Conservation (phyloP, 306 rosid genomes). For the Ormosia semicastrata region DNA sequence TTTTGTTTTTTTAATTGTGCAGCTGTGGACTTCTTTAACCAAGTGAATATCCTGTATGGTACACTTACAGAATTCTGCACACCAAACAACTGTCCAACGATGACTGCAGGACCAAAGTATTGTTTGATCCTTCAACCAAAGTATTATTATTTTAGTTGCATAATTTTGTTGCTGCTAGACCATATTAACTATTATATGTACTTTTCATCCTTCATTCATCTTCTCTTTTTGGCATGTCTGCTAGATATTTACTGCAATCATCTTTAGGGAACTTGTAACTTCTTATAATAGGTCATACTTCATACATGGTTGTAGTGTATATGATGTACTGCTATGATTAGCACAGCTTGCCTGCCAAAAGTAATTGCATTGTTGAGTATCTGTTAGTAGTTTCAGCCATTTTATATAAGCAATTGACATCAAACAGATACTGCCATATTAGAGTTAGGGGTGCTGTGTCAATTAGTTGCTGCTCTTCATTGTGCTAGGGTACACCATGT, state of each 20-base stretch:
- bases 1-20: slow-evolving; percentile 22
- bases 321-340: not conserved
- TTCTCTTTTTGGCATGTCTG: slow-evolving; percentile 7
- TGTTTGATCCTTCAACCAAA: slow-evolving; percentile 31
- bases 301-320: slow-evolving; percentile 9
- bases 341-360: slow-evolving; percentile 2
- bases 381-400: not conserved
- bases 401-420: no score
- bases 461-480: not conserved
- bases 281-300: not conserved
- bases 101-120: slow-evolving; percentile 90
- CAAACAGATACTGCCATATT: not conserved
- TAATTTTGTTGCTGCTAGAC: not conserved
- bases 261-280: not conserved
- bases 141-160: slow-evolving; percentile 10
- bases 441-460: not conserved
- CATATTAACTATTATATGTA: not conserved
- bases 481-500: not conserved
- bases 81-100: slow-evolving; percentile 65
- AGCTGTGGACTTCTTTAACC: slow-evolving; percentile 94
- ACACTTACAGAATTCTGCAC: slow-evolving; percentile 94
- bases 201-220: not conserved
- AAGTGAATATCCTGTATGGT: slow-evolving; percentile 78
- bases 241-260: not conserved
- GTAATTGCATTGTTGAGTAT: not conserved